Evolutionary conservation across 257 asterid species (phyloP).

Genomic region (Fraxinus quadrangulata): DNA sequence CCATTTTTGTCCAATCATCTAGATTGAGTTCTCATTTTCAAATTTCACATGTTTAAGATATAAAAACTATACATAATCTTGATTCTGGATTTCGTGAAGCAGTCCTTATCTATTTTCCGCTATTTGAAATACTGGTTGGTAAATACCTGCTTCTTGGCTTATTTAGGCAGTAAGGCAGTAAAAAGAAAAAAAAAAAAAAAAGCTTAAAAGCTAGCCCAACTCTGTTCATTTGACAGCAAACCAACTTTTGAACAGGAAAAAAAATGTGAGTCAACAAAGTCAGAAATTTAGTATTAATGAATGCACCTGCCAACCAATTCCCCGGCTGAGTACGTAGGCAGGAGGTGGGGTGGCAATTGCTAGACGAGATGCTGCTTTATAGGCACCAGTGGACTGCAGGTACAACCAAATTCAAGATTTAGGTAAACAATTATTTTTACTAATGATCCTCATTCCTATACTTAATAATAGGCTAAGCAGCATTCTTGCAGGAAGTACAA

Average conservation of each 20-base stretch:
- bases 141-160: background rate
- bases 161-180: background rate
- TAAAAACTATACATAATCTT: background rate
- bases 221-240: constrained; percentile 1
- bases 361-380: constrained; percentile 95
- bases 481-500: background rate
- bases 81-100: background rate
- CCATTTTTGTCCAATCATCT: background rate
- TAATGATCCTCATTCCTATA: background rate
- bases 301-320: constrained; percentile 98
- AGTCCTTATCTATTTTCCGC: no score
- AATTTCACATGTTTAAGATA: background rate
- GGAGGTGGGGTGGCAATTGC: constrained; percentile 99
- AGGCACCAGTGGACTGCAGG: constrained; percentile 93
- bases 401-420: constrained; percentile 19
- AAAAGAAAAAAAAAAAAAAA: background rate
- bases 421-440: background rate
- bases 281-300: background rate
- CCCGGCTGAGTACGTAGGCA: constrained; percentile 95
- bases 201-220: background rate
- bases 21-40: background rate
- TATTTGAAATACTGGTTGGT: background rate
- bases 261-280: background rate
- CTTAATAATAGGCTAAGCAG: background rate
- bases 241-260: background rate